Percentiles rank a stretch among this genome's conserved stretches.
phyloP scores from a whole-genome alignment of 2,329 filamentous ascomycete genomes.

The Xylariaceae sp. region DNA sequence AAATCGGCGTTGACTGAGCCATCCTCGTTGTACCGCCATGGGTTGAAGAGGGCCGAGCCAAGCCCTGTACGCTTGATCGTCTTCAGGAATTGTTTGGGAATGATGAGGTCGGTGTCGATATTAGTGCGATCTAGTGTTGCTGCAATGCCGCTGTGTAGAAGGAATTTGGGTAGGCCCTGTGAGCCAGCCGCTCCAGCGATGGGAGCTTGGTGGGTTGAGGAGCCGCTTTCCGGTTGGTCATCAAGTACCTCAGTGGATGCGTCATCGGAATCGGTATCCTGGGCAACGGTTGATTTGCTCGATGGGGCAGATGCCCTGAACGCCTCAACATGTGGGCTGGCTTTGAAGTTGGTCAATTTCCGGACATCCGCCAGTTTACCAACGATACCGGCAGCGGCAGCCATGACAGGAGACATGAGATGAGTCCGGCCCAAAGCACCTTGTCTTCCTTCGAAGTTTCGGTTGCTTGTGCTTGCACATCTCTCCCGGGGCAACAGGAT shows the following conservation, averaged over 20 bases:
- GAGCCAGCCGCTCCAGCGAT: slow-evolving; percentile 44
- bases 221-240: slow-evolving; percentile 60
- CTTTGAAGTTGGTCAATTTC: slow-evolving; percentile 62
- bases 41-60: slow-evolving; percentile 80
- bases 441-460: slow-evolving; percentile 96
- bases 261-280: slow-evolving; percentile 49
- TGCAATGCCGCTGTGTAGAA: slow-evolving; percentile 76
- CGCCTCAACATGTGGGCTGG: slow-evolving; percentile 58
- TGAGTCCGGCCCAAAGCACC: slow-evolving; percentile 89
- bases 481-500: slow-evolving; percentile 89
- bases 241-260: slow-evolving; percentile 47
- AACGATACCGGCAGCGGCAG: slow-evolving; percentile 81
- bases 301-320: slow-evolving; percentile 36
- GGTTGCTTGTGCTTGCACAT: slow-evolving; percentile 92
- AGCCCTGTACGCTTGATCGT: slow-evolving; percentile 98
- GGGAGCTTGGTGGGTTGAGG: slow-evolving; percentile 60
- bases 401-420: slow-evolving; percentile 96
- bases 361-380: slow-evolving; percentile 92
- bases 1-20: slow-evolving; percentile 75
- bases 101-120: slow-evolving; percentile 98
- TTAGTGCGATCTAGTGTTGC: slow-evolving; percentile 85
- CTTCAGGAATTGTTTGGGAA: slow-evolving; percentile 98
- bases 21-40: slow-evolving; percentile 71
- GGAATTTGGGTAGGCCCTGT: slow-evolving; percentile 78
- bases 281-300: slow-evolving; percentile 49